These are phyloP conservation scores for Lipomyces anomalus DNA, from an alignment of 805 yeast genomes.

Conservation along the genomic window DNA sequence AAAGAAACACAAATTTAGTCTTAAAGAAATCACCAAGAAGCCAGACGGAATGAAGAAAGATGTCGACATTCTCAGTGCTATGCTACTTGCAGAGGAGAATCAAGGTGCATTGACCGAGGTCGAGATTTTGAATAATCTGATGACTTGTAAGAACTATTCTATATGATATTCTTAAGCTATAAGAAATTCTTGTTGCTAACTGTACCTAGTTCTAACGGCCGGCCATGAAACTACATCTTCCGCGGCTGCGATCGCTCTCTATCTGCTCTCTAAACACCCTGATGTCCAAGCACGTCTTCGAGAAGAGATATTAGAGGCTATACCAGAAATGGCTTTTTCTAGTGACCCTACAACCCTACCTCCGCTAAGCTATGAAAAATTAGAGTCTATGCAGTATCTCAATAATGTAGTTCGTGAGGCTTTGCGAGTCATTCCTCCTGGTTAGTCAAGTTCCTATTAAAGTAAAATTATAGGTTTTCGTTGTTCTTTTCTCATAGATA, in stretches of 20 bases:
- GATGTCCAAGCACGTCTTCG: conserved; percentile 14
- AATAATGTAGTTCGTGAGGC: conserved; percentile 13
- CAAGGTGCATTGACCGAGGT: conserved; percentile 5
- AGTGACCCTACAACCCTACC: too few species aligned
- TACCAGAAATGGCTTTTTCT: conserved; percentile 8
- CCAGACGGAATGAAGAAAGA: too few species aligned
- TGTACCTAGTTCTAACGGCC: conserved; percentile 15
- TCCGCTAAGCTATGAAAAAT: conserved; percentile 4
- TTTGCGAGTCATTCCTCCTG: conserved; percentile 13
- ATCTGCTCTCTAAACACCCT: conserved; percentile 9
- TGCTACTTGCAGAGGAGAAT: conserved; percentile 14
- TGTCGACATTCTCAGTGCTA: conserved; percentile 9
- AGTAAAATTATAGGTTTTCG: too few species aligned
- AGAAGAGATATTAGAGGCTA: conserved; percentile 6
- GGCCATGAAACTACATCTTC: conserved; percentile 21
- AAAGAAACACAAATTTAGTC: conserved; percentile 15
- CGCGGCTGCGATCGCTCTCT: conserved; percentile 10
- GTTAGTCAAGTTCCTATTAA: too few species aligned
- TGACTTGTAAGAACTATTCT: conserved; percentile 13
- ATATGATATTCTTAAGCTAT: neutral
- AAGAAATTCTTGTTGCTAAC: neutral
- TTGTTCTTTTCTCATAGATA: too few species aligned
- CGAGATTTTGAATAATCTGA: conserved; percentile 14
- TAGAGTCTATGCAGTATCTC: conserved; percentile 13
- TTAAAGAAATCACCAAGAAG: too few species aligned